phyloP scores from a whole-genome alignment of 805 yeast species.

The Saturnispora mendoncae region DNA sequence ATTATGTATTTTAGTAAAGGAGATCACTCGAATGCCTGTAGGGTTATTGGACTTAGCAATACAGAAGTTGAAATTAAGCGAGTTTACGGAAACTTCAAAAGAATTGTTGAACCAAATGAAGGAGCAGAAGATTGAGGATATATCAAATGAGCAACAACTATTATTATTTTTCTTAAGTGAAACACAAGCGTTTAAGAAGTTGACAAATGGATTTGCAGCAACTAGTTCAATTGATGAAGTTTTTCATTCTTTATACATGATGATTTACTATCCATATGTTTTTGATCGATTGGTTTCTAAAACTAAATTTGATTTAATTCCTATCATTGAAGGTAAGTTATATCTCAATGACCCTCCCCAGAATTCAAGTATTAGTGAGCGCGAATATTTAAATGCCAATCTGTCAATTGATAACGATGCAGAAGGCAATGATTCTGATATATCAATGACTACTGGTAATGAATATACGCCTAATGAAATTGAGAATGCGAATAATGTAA shows the following conservation, averaged over 20 bases:
- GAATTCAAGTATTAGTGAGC: too few relatives aligned
- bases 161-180: conserved; percentile 40
- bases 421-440: not conserved
- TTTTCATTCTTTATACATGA: conserved; percentile 50
- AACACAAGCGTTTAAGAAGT: conserved; percentile 51
- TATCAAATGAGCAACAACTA: conserved; percentile 32
- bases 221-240: conserved; percentile 70
- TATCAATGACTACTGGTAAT: not conserved
- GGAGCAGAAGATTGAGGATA: conserved; percentile 24
- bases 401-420: not conserved
- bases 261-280: conserved; percentile 30
- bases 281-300: conserved; percentile 8
- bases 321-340: not conserved
- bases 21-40: conserved; percentile 34
- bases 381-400: not conserved
- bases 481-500: not conserved
- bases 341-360: conserved; percentile 1
- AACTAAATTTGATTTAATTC: not conserved
- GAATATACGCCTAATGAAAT: not conserved
- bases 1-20: conserved; percentile 44
- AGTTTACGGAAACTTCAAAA: conserved; percentile 35
- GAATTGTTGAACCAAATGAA: conserved; percentile 22
- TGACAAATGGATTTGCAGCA: conserved; percentile 76
- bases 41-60: conserved; percentile 46
- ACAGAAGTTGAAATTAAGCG: conserved; percentile 34